phyloP scores from a whole-genome alignment of 305 asterid species.

The Solanum hybrid region DNA sequence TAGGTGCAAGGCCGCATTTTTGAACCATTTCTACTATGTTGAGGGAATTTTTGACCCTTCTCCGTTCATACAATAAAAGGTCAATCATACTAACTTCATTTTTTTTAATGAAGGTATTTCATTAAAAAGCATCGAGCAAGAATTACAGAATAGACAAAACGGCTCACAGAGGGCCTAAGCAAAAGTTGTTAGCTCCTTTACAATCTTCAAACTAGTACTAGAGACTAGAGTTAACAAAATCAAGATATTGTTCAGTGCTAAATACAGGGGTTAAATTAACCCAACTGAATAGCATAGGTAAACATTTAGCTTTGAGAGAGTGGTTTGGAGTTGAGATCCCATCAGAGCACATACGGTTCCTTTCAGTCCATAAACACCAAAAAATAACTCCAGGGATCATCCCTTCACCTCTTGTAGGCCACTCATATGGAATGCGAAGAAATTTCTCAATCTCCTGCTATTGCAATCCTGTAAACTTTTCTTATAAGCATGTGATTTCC shows the following conservation, averaged over 20 bases:
- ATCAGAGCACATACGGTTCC: not conserved
- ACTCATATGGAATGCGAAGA: not conserved
- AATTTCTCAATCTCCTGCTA: not conserved
- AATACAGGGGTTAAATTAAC: not conserved
- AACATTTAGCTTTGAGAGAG: not conserved
- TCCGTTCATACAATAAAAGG: not conserved
- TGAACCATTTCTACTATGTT: not conserved
- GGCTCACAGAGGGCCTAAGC: not conserved
- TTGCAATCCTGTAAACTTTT: not conserved
- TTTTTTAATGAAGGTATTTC: not conserved
- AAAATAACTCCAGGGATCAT: not conserved
- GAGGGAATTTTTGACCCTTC: not conserved
- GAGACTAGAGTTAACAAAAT: not conserved
- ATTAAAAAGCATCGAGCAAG: not conserved
- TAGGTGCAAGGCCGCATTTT: not conserved
- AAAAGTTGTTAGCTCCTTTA: not conserved
- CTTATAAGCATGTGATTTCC: not conserved
- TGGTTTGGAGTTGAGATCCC: not conserved
- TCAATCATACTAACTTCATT: not conserved
- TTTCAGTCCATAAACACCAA: not conserved
- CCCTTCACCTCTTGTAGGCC: not conserved
- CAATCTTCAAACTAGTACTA: not conserved
- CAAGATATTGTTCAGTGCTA: not conserved
- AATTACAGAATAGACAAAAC: not conserved
- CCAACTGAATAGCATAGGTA: not conserved